phyloP scores from a whole-genome alignment of 345 rosid species.

The Camelina sativa region DNA sequence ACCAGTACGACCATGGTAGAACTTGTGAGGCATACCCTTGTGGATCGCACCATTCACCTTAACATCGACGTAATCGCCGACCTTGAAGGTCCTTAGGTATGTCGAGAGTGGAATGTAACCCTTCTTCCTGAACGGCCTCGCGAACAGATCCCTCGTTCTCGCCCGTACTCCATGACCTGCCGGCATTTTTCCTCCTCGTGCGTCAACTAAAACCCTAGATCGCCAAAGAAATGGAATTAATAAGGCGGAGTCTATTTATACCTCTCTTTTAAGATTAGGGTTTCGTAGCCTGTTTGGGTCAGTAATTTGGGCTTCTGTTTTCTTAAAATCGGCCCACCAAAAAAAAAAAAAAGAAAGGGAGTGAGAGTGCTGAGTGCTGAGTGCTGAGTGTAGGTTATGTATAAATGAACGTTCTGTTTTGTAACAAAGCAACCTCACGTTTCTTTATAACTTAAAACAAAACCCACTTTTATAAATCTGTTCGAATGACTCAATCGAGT shows the following conservation, averaged over 20 bases:
- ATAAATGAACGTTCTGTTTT: background rate
- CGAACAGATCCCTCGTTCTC: conserved; percentile 72
- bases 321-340: background rate
- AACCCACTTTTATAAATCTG: conserved; percentile 1
- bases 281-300: conserved; percentile 27
- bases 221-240: background rate
- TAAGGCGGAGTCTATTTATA: background rate
- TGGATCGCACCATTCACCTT: conserved; percentile 85
- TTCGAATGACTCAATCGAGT: conserved; percentile 11
- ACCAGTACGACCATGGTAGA: conserved; percentile 88
- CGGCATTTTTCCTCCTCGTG: conserved; percentile 50
- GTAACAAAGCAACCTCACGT: background rate
- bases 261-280: conserved; percentile 17
- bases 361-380: background rate
- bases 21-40: conserved; percentile 94
- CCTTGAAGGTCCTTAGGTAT: conserved; percentile 70
- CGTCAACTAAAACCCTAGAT: conserved; percentile 21
- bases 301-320: conserved; percentile 1
- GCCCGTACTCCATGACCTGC: conserved; percentile 73
- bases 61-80: conserved; percentile 76
- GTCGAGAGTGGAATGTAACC: conserved; percentile 74
- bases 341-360: background rate
- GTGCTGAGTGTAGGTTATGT: background rate
- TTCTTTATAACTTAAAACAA: background rate
- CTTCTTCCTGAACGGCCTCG: conserved; percentile 82